phyloP scores from a whole-genome alignment of 1,284 basidiomycete species.

The Tausonia pullulans region DNA sequence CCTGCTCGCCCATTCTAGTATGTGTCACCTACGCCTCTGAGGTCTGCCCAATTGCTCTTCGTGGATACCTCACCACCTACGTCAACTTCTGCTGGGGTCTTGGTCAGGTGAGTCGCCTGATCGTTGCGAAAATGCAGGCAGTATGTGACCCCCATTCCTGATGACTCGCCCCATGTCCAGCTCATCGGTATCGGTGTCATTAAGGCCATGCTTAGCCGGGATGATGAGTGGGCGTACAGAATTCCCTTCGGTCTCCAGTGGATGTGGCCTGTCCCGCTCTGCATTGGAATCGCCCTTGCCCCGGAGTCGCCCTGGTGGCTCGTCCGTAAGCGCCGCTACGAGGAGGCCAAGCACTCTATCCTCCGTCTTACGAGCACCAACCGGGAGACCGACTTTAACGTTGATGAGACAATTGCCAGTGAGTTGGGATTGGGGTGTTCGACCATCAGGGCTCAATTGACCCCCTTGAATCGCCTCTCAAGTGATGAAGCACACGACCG shows the following conservation, averaged over 20 bases:
- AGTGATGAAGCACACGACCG: conserved; percentile 34
- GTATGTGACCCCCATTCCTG: too few relatives aligned
- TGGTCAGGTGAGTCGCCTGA: neutral
- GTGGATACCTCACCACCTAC: conserved; percentile 34
- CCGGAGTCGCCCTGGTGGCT: conserved; percentile 37
- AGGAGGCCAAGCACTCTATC: conserved; percentile 37
- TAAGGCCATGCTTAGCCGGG: conserved; percentile 23
- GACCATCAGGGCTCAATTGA: too few relatives aligned
- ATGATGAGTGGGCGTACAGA: conserved; percentile 24
- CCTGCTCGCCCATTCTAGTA: conserved; percentile 8
- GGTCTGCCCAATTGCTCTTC: conserved; percentile 34
- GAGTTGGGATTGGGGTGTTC: neutral
- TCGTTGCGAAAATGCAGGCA: too few relatives aligned
- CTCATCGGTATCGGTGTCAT: conserved; percentile 32
- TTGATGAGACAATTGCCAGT: neutral
- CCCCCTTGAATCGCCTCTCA: too few relatives aligned
- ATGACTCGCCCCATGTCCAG: conserved; percentile 11
- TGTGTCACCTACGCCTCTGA: conserved; percentile 37
- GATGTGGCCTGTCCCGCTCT: conserved; percentile 23
- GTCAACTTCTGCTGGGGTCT: conserved; percentile 33
- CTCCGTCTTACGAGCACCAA: conserved; percentile 27
- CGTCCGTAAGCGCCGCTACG: conserved; percentile 37
- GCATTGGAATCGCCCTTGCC: conserved; percentile 13
- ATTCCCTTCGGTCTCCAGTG: conserved; percentile 21
- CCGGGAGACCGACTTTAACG: too few relatives aligned